phyloP scores from a whole-genome alignment of 257 asterid species.

The Solanum corneliomulleri region DNA sequence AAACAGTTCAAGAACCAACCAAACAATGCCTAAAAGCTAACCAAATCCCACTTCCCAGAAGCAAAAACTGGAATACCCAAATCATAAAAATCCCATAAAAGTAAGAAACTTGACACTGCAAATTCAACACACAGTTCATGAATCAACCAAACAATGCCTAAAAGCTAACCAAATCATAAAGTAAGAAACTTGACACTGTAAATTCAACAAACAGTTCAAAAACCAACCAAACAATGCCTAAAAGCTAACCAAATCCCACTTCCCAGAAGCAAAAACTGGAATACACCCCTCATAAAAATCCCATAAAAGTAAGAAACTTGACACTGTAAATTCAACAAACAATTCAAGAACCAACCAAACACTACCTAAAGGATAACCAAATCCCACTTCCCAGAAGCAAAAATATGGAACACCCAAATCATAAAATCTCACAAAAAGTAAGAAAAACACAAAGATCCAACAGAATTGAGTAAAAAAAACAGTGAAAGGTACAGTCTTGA shows the following conservation, averaged over 20 bases:
- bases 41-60: not conserved
- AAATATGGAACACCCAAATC: not conserved
- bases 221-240: too few species aligned
- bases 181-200: too few species aligned
- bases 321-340: not conserved
- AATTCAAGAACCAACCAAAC: not conserved
- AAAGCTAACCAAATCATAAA: not conserved
- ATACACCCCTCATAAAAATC: not conserved
- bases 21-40: not conserved
- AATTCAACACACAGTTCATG: too few species aligned
- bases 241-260: not conserved
- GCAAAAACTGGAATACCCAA: not conserved
- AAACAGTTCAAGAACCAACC: not conserved
- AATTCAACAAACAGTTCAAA: too few species aligned
- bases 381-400: not conserved
- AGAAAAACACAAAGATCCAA: constrained; percentile 10
- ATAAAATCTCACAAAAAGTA: not conserved
- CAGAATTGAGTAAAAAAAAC: not conserved
- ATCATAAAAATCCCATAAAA: too few species aligned
- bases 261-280: not conserved
- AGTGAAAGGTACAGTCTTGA: not conserved
- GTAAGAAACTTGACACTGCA: too few species aligned
- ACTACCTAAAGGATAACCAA: not conserved
- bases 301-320: not conserved
- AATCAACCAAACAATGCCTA: too few species aligned